Base-by-base conservation (phyloP, 225 moss, liverwort and hornwort species). In the Polytrichum commune region DNA sequence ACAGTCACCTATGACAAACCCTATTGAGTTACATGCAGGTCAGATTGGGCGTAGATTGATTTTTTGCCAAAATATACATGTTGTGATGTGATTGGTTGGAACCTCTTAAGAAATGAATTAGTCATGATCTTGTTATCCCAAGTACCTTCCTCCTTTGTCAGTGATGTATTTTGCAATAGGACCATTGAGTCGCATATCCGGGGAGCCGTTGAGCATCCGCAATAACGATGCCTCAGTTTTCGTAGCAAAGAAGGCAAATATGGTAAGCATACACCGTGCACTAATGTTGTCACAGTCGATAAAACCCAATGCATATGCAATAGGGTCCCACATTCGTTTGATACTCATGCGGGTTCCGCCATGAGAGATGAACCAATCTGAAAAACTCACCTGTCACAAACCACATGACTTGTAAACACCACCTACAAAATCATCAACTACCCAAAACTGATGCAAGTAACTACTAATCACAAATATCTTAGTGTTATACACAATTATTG, bases 221-320 rank as follows among this genome's bases (percentile, higher is more conserved):
- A 96, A 78, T 0, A 96, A 62, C 53, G 93, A 96, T 33, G 96
- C 96, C 75, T 96, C 93, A 5, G 96, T 96, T 83, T 96, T 96
- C 19, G 93, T 96, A 9, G 96, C 96, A 80, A 96, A 96, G 79
- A 96, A 96, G 57, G 88, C 87, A 74, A 96, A 96, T 73, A 96
- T 96, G 33, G 96, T 96, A 76, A 96, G 84, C 96, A 96, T 96
- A 73, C 96, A 96, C 23, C 96, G 96, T 23, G 96, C 96, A 79
- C 96, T 96, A 64, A 96, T 96, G 55, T 90, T 89, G 68, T 96
- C 96, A 84, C 96, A 96, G 84, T 92, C 84, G 30, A 96, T 75
- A 70, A 96, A 96, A 53, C 96, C 96, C 73, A 96, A 77, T 29
- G 96, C 96, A 68, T 96, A 96, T 25, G 96, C 96, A 32, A 96